Evolutionary conservation across 1,139 yeast species (phyloP), one percentile per base, ranked within the genome.

Genomic region (Saccharomyces uvarum): DNA sequence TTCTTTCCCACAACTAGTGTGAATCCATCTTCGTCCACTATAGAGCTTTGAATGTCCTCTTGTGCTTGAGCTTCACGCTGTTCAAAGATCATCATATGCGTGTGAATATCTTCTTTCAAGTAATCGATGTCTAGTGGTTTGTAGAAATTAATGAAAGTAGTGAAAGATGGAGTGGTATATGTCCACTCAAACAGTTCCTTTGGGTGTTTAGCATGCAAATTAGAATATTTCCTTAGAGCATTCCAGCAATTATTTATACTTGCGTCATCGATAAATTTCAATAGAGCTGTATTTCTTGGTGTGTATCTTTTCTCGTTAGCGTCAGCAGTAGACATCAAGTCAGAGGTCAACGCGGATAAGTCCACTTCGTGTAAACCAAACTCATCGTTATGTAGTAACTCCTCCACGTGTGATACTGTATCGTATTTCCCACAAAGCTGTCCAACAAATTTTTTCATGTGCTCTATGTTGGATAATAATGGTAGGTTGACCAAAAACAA

Each of bases 21-120:
- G 72, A 91, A 91, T 1, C 97, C 98, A 68, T 91, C 97, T 60
- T 87, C 97, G 69, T 91, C 98, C 8, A 88, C 93, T 33, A 83
- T 69, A 51, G 79, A 78, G 38, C 81, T 75, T 65, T 80, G 78
- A 54, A 84, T 77, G 50, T 83, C 82, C 33, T 81, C 82, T 48
- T 76, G 77, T 5, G 86, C 82, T 54, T 79, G 82, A 59, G 78
- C 80, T 67, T 93, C 99, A 27, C 84, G 82, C 54, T 77, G 73
- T 63, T 86, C 88, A 70, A 91, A 93, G 26, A 81, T 81, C 26
- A 72, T 73, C 77, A 93, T 78, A 62, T 63, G 67, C 44, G 61
- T 60, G 52, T 63, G 64, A 47, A 65, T 70, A 56, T 65, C 68
- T 41, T 63, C 65, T 54, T 70, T 69, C 57, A 71, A 57, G 48